These are phyloP conservation scores for Exophiala sp. DNA, from an alignment of 2,329 filamentous ascomycete species.

Conservation along the genomic window DNA sequence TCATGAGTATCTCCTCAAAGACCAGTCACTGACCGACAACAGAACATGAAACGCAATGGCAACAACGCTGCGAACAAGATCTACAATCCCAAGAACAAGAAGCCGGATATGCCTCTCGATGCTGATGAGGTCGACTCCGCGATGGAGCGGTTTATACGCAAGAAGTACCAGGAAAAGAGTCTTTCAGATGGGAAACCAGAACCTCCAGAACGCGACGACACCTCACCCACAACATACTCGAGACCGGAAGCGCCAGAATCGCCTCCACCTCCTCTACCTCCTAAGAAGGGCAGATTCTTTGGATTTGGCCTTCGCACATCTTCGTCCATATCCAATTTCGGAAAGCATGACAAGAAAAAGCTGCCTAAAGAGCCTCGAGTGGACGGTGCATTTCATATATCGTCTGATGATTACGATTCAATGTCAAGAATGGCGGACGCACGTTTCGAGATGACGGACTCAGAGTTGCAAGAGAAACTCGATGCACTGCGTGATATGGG, in stretches of 20 bases:
- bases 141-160: slow-evolving; percentile 90
- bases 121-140: slow-evolving; percentile 86
- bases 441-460: slow-evolving; percentile 22
- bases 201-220: slow-evolving; percentile 31
- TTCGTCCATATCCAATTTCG: slow-evolving; percentile 63
- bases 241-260: slow-evolving; percentile 46
- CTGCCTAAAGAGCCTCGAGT: slow-evolving; percentile 32
- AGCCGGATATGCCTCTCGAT: slow-evolving; percentile 79
- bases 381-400: slow-evolving; percentile 27
- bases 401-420: slow-evolving; percentile 22
- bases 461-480: slow-evolving; percentile 67
- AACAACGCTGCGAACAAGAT: slow-evolving; percentile 79
- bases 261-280: slow-evolving; percentile 46
- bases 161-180: slow-evolving; percentile 75
- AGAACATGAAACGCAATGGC: slow-evolving; percentile 93
- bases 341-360: slow-evolving; percentile 38
- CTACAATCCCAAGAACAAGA: slow-evolving; percentile 80
- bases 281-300: slow-evolving; percentile 55
- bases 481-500: slow-evolving; percentile 80
- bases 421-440: slow-evolving; percentile 22
- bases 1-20: background rate
- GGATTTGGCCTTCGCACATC: slow-evolving; percentile 61
- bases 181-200: slow-evolving; percentile 45
- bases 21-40: slow-evolving; percentile 23
- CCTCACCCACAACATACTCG: slow-evolving; percentile 51